These are phyloP conservation scores for Ceratobasidium sp. DNA, from an alignment of 1,284 basidiomycete species.

Conservation along the genomic window DNA sequence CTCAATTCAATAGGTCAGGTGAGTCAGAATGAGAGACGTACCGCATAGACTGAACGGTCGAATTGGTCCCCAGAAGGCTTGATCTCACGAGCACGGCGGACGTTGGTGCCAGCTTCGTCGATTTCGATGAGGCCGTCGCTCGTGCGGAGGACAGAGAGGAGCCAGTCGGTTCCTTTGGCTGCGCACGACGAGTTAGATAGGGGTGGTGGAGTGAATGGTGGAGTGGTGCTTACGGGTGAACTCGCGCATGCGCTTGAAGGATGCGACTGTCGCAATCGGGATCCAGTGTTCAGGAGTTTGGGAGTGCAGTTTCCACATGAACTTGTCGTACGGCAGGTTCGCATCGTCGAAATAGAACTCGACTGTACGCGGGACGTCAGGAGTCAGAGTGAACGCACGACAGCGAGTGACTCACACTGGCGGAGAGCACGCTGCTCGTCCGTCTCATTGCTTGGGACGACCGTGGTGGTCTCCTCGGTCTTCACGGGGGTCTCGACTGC, in stretches of 20 bases:
- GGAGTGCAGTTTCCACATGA: slow-evolving; percentile 92
- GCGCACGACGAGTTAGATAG: slow-evolving; percentile 44
- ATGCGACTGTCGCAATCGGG: slow-evolving; percentile 85
- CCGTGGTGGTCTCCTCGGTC: not conserved
- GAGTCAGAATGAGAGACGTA: slow-evolving; percentile 58
- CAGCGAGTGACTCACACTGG: slow-evolving; percentile 21
- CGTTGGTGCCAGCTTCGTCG: slow-evolving; percentile 75
- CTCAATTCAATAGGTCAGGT: slow-evolving; percentile 2
- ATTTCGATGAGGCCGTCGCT: slow-evolving; percentile 78
- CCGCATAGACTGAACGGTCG: slow-evolving; percentile 84
- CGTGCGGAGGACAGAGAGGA: slow-evolving; percentile 71
- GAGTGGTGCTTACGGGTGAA: slow-evolving; percentile 54
- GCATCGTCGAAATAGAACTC: slow-evolving; percentile 98
- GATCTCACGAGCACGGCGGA: slow-evolving; percentile 77
- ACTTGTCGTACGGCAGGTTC: slow-evolving; percentile 97
- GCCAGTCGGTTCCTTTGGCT: slow-evolving; percentile 68
- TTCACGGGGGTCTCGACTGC: slow-evolving; percentile 22
- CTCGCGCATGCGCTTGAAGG: slow-evolving; percentile 96
- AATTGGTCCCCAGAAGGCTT: slow-evolving; percentile 79
- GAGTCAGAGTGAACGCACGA: not conserved
- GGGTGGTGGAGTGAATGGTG: not conserved
- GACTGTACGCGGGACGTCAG: slow-evolving; percentile 62
- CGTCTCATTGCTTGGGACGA: too few relatives aligned
- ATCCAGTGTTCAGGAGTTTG: slow-evolving; percentile 88
- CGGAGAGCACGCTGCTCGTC: slow-evolving; percentile 36